Evolutionary conservation across 306 rosid species (phyloP).

Genomic region (Prunus campanulata): DNA sequence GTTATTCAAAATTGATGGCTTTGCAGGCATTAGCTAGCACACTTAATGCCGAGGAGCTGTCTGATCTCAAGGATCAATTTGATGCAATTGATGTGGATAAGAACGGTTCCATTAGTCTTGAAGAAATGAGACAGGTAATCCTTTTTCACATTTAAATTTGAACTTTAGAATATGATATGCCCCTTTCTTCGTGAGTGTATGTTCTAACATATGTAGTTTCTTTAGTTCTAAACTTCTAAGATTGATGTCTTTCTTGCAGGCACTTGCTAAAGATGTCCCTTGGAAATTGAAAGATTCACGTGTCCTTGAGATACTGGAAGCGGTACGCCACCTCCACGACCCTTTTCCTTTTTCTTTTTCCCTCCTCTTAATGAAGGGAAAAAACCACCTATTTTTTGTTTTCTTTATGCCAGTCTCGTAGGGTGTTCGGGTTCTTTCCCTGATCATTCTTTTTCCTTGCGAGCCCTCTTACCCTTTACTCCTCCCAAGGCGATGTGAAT

Average conservation of each 20-base stretch:
- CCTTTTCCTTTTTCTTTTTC: neutral
- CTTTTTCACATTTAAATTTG: conserved; percentile 9
- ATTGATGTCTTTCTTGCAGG: conserved; percentile 52
- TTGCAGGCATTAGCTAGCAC: conserved; percentile 97
- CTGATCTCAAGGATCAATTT: conserved; percentile 92
- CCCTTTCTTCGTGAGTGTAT: neutral
- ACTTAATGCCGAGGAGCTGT: conserved; percentile 74
- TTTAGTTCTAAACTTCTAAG: conserved; percentile 17
- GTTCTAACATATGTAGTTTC: neutral
- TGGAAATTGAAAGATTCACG: conserved; percentile 94
- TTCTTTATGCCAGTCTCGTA: conserved; percentile 15
- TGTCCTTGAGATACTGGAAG: conserved; percentile 84
- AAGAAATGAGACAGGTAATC: conserved; percentile 95
- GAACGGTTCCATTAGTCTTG: conserved; percentile 92
- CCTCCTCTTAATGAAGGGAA: neutral
- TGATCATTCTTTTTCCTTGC: conserved; percentile 1
- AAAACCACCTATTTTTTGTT: neutral
- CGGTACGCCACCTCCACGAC: conserved; percentile 49
- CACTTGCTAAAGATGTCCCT: conserved; percentile 98
- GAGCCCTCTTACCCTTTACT: conserved; percentile 8
- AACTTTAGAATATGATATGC: neutral
- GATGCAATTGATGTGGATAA: conserved; percentile 98
- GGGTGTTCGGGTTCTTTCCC: neutral
- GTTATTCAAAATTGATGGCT: conserved; percentile 21
- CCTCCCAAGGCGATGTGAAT: neutral